Evolutionary conservation across 2,329 filamentous ascomycete genomes (phyloP), one percentile per base, ranked within the genome.

Genomic region (Alternaria panax): DNA sequence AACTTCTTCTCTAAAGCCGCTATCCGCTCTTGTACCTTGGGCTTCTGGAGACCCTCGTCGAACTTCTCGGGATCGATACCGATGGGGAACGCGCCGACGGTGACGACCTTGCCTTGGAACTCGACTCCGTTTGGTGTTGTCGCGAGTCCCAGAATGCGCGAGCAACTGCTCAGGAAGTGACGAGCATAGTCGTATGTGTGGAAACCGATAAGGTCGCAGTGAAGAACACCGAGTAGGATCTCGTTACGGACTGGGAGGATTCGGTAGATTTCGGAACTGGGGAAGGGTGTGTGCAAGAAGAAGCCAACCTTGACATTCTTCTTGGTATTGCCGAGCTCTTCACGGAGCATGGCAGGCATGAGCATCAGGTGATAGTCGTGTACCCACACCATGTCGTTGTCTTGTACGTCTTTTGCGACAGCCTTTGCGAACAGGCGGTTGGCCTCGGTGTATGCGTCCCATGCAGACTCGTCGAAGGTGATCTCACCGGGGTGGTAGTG

Each of bases 291-390:
- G 79, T 99, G 95, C 34, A 98, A 83, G 84, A 98, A 99, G 85
- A 98, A 98, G 67, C 94, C 95, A 71, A 99, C 95, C 83, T 96
- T 97, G 80, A 98, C 89, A 68, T 97, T 96, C 81, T 93, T 92
- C 81, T 90, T 92, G 62, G 84, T 86, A 64, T 88, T 80, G 58
- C 90, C 91, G 59, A 97, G 89, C 79, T 96, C 92, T 73, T 96
- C 91, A 63, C 95, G 92, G 59, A 99, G 86, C 93, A 98, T 96
- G 74, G 94, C 88, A 30, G 95, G 95, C 32, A 99, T 86, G 20
- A 99, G 88, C 93, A 98, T 98, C 63, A 98, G 84, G 79, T 99
- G 95, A 81, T 98, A 99, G 80, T 99, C 95, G 78, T 99, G 95
- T 6, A 99, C 92, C 95, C 95, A 99, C 72, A 99, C 90, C 72